Evolutionary conservation across 2,329 filamentous ascomycete genomes (phyloP), one percentile per base, ranked within the genome.

Genomic region (Epichloe uncinata): DNA sequence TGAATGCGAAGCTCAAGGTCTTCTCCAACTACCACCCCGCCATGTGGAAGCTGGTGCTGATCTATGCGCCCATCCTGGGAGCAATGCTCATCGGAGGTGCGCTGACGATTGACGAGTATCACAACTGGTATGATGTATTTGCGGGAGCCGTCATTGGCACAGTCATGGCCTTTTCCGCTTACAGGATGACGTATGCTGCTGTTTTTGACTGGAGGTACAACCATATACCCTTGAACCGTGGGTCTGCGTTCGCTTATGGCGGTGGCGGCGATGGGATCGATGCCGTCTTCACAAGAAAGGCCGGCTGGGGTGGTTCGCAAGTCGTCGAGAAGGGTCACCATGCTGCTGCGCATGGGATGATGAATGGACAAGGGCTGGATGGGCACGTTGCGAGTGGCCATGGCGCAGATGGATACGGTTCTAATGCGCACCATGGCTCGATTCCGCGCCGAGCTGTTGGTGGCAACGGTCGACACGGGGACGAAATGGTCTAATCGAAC

Each of bases 1-100:
- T 89, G 42, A 88, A 88, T 63, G 84, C 82, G 45, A 88, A 88
- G 69, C 73, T 89, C 56, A 88, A 87, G 72, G 76, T 87, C 50
- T 87, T 81, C 57, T 69, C 77, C 54, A 83, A 86, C 69, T 83
- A 84, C 61, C 84, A 87, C 60, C 78, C 84, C 0, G 72, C 79
- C 12, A 79, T 86, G 74, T 87, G 84, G 84, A 87, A 87, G 67
- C 66, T 87, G 12, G 69, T 84, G 34, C 74, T 72, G 15, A 69
- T 79, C 22, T 84, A 83, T 58, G 73, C 78, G 0, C 84, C 85
- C 0, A 66, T 88, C 3, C 75, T 88, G 0, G 81, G 79, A 3
- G 84, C 84, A 0, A 73, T 72, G 3, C 68, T 88, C 2, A 85
- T 88, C 42, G 82, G 76, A 1, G 83, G 83, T 5, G 77, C 81